These are phyloP conservation scores for Vicia villosa DNA, from an alignment of 306 rosid species.

Conservation along the genomic window DNA sequence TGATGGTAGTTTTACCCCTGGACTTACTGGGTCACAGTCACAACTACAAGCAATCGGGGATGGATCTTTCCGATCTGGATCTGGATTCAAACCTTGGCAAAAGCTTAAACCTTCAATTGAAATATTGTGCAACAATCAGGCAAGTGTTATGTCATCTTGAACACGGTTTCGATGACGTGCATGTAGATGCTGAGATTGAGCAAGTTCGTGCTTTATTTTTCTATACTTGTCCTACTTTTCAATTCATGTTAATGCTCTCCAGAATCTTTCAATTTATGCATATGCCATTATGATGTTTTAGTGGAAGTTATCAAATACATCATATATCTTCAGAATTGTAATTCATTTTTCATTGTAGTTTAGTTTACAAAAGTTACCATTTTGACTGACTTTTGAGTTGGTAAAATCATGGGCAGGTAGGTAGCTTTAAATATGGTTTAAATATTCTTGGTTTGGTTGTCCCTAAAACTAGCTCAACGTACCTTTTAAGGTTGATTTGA, in stretches of 20 bases:
- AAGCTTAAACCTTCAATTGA: conserved; percentile 90
- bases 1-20: conserved; percentile 69
- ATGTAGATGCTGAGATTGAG: conserved; percentile 10
- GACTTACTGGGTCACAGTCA: conserved; percentile 64
- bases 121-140: conserved; percentile 96
- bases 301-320: conserved; percentile 26
- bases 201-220: conserved; percentile 18
- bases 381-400: conserved; percentile 22
- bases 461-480: conserved; percentile 9
- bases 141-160: conserved; percentile 44
- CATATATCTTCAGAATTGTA: conserved; percentile 11
- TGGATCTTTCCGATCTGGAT: conserved; percentile 82
- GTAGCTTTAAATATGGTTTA: conserved; percentile 27
- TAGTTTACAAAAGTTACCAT: neutral
- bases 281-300: neutral
- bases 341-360: conserved; percentile 19
- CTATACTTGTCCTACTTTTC: conserved; percentile 2
- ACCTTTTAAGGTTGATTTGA: neutral
- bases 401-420: conserved; percentile 2
- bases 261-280: neutral
- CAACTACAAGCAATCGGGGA: conserved; percentile 65
- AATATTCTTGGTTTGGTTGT: conserved; percentile 11
- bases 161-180: conserved; percentile 9
- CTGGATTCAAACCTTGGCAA: conserved; percentile 89
- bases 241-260: conserved; percentile 5